These are phyloP conservation scores for Fraxinus velutina DNA, from an alignment of 305 asterid species.

Conservation along the genomic window DNA sequence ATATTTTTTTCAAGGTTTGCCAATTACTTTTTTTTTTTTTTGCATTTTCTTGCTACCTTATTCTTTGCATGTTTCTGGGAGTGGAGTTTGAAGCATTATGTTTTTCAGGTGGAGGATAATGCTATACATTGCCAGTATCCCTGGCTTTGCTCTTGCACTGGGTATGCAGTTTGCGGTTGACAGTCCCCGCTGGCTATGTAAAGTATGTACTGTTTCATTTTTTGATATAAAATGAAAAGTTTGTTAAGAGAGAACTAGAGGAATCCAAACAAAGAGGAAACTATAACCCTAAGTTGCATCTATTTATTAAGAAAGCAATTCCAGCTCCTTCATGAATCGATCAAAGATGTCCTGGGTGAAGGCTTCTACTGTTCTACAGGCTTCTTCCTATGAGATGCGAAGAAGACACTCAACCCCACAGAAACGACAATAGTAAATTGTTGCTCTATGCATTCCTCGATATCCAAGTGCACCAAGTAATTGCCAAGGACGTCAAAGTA, in stretches of 20 bases:
- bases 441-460: not conserved
- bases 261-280: not conserved
- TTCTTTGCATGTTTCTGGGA: slow-evolving; percentile 9
- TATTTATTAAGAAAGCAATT: slow-evolving; percentile 7
- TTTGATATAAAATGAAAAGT: slow-evolving; percentile 7
- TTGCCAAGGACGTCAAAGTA: not conserved
- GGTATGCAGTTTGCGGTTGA: slow-evolving; percentile 88
- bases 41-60: not conserved
- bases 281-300: not conserved
- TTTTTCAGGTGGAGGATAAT: slow-evolving; percentile 76
- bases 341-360: not conserved
- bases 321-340: not conserved
- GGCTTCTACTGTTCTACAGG: not conserved
- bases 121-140: slow-evolving; percentile 60
- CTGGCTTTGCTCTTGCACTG: slow-evolving; percentile 63
- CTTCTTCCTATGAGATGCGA: not conserved
- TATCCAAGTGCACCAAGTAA: not conserved
- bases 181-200: slow-evolving; percentile 91
- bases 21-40: not conserved
- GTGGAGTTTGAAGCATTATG: slow-evolving; percentile 12
- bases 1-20: not conserved
- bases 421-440: not conserved
- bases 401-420: not conserved
- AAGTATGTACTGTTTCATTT: slow-evolving; percentile 40
- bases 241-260: not conserved